phyloP scores from a whole-genome alignment of 352 stramenopile genomes.

The Globisporangium middletonii region DNA sequence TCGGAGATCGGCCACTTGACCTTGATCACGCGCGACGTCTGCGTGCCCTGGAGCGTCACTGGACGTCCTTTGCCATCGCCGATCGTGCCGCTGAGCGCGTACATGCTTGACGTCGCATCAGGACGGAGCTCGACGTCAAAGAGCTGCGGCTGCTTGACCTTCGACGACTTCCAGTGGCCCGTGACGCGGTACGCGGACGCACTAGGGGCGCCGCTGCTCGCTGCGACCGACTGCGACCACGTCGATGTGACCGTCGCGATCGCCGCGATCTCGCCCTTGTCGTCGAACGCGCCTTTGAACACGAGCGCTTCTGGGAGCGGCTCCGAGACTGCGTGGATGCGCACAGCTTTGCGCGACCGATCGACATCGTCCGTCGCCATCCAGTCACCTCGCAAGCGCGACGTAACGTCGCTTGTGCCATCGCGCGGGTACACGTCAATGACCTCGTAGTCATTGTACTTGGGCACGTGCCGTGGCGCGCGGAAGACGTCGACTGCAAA shows the following conservation, averaged over 20 bases:
- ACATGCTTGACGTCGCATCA: conserved; percentile 19
- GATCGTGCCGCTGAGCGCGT: conserved; percentile 59
- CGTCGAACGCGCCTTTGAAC: conserved; percentile 59
- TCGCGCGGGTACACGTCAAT: conserved; percentile 52
- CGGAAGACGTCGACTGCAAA: conserved; percentile 85
- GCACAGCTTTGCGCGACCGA: conserved; percentile 49
- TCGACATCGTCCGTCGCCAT: conserved; percentile 72
- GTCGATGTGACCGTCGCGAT: conserved; percentile 38
- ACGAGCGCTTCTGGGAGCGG: conserved; percentile 40
- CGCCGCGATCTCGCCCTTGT: conserved; percentile 65
- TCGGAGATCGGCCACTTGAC: conserved; percentile 73
- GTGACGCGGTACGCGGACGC: conserved; percentile 43
- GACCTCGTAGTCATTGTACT: conserved; percentile 88
- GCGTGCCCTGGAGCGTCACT: conserved; percentile 47
- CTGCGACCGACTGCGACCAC: conserved; percentile 32
- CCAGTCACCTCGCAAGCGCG: conserved; percentile 59
- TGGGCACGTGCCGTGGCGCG: conserved; percentile 72
- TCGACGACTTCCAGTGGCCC: conserved; percentile 70
- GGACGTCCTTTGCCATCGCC: conserved; percentile 56
- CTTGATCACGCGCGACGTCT: conserved; percentile 52
- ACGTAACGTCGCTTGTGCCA: conserved; percentile 7
- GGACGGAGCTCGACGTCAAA: conserved; percentile 70
- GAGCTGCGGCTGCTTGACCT: conserved; percentile 64
- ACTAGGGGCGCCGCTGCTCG: conserved; percentile 4
- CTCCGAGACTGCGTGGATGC: conserved; percentile 57